Conservation (phyloP, 768 basidiomycete genomes). For the Pleurotus salmoneostramineus region DNA sequence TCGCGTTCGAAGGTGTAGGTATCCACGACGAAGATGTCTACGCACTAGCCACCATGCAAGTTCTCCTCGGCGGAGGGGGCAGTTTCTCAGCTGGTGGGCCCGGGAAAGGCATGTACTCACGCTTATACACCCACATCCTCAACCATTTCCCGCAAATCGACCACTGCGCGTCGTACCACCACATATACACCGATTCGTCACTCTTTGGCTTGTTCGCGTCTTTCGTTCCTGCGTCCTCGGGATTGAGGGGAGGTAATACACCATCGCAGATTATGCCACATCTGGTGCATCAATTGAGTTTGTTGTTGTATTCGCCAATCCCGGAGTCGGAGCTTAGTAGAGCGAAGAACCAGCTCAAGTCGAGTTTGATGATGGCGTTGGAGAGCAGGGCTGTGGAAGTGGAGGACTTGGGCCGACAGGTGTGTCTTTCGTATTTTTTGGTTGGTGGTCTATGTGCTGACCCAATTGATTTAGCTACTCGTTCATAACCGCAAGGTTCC, state of each 20-base stretch:
- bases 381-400: slow-evolving; percentile 85
- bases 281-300: slow-evolving; percentile 82
- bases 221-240: slow-evolving; percentile 64
- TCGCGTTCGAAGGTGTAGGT: slow-evolving; percentile 88
- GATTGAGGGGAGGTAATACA: slow-evolving; percentile 55
- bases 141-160: slow-evolving; percentile 93
- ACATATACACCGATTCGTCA: slow-evolving; percentile 93
- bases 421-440: background rate
- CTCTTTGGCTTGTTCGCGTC: slow-evolving; percentile 90
- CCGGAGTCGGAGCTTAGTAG: slow-evolving; percentile 70
- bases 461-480: slow-evolving; percentile 49
- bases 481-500: slow-evolving; percentile 85
- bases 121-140: slow-evolving; percentile 92
- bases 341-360: slow-evolving; percentile 95
- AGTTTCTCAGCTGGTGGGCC: slow-evolving; percentile 97
- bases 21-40: slow-evolving; percentile 93
- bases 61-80: slow-evolving; percentile 92
- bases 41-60: slow-evolving; percentile 89
- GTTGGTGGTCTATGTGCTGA: slow-evolving; percentile 1
- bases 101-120: slow-evolving; percentile 99
- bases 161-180: slow-evolving; percentile 95
- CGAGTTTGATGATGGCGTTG: slow-evolving; percentile 89
- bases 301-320: slow-evolving; percentile 68
- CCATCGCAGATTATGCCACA: slow-evolving; percentile 75
- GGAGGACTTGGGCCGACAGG: slow-evolving; percentile 90